Conservation (phyloP, 2,329 filamentous ascomycete species). For the Claviceps digitariae region DNA sequence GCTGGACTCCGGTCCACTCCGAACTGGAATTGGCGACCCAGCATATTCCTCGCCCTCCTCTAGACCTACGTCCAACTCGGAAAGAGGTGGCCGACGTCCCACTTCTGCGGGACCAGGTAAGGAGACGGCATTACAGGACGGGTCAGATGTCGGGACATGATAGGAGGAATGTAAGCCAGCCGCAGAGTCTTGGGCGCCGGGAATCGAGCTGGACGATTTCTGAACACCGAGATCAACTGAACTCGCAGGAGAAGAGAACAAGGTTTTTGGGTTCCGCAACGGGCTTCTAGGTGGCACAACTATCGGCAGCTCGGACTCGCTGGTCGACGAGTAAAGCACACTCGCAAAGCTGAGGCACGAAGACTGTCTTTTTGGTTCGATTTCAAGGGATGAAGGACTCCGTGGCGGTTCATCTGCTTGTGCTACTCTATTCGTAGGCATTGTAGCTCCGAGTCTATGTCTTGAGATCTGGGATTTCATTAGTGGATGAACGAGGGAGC, state of each 20-base stretch:
- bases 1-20: neutral
- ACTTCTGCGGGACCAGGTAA: neutral
- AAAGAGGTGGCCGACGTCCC: neutral
- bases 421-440: neutral
- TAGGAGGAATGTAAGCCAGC: neutral
- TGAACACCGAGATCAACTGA: neutral
- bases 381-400: neutral
- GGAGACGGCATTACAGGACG: neutral
- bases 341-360: neutral
- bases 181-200: neutral
- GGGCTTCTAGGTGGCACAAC: neutral
- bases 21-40: neutral
- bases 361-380: neutral
- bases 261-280: neutral
- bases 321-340: conserved; percentile 1
- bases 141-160: neutral
- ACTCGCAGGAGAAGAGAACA: neutral
- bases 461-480: neutral
- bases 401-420: neutral
- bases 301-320: neutral
- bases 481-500: neutral
- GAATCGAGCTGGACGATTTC: neutral
- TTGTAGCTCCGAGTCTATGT: neutral
- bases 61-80: neutral
- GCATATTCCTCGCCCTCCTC: neutral